Evolutionary conservation across 306 rosid genomes (phyloP), one percentile per base, ranked within the genome.

Genomic region (Malus sieversii): DNA sequence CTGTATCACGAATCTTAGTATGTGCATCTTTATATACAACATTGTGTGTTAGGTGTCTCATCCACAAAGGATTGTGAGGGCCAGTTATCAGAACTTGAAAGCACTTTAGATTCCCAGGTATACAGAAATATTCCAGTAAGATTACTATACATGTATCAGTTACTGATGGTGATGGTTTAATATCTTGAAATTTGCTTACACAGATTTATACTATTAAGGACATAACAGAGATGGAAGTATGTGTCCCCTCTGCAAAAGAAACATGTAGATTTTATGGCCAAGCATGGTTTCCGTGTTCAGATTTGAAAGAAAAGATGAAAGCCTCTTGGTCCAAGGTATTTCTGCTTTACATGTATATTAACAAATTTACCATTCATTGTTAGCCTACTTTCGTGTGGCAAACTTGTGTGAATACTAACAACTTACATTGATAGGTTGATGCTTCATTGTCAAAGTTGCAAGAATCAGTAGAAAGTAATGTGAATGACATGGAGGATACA

Each of bases 51-150:
- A 89, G 98, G 98, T 77, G 90, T 86, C 81, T 88, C 93, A 59
- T 90, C 96, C 77, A 10, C 87, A 53, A 38, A 29, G 66, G 91
- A 87, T 66, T 95, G 97, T 62, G 86, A 89, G 84, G 82, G 75
- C 79, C 98, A 95, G 77, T 86, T 92, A 79, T 84, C 85, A 42
- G 92, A 89, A 51, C 97, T 95, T 70, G 98, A 95, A 85, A 82
- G 73, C 69, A 82, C 81, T 81, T 71, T 95, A 88, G 97, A 92
- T 76, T 87, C 96, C 6, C 84, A 81, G 96, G 98, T 89, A 85
- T 53, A 4, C 19, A 61, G 29, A 30, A 23, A 52, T 67, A 67
- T 66, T 8, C 44, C 66, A 23, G 66, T 29, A 44, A 75, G 66
- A 70, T 66, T 71, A 61, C 44, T 30, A 38, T 69, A 67, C 62